Conservation (phyloP, 2,329 filamentous ascomycete species). For the Dryadomyces sulphureus region DNA sequence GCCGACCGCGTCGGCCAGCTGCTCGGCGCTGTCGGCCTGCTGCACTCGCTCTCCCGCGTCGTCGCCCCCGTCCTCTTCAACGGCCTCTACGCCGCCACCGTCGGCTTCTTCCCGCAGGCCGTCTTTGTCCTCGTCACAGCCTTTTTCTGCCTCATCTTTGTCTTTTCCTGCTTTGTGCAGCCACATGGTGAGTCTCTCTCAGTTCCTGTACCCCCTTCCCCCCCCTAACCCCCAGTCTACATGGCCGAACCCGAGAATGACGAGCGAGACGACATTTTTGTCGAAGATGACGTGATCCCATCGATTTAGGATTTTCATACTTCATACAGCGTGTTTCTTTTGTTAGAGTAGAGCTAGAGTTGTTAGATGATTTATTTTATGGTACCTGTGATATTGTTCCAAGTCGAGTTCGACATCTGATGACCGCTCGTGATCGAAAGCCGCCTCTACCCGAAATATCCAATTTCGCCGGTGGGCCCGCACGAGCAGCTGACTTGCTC, state of each 20-base stretch:
- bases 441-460: no score
- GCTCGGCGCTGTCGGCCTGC: constrained; percentile 72
- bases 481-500: no score
- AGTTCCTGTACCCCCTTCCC: background rate
- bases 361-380: no score
- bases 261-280: background rate
- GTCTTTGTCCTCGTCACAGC: constrained; percentile 63
- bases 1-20: constrained; percentile 68
- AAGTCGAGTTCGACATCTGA: no score
- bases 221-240: constrained; percentile 6
- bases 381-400: no score
- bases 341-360: background rate
- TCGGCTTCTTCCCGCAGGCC: constrained; percentile 62
- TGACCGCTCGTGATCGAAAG: no score
- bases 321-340: background rate
- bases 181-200: constrained; percentile 50
- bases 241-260: constrained; percentile 3
- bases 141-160: constrained; percentile 51
- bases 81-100: constrained; percentile 69
- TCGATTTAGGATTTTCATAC: background rate
- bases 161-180: constrained; percentile 54
- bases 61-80: constrained; percentile 74
- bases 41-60: constrained; percentile 71
- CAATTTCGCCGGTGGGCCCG: no score
- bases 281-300: background rate